Base-by-base conservation (phyloP, 1,284 basidiomycete species). In the Tylopilus sp. region DNA sequence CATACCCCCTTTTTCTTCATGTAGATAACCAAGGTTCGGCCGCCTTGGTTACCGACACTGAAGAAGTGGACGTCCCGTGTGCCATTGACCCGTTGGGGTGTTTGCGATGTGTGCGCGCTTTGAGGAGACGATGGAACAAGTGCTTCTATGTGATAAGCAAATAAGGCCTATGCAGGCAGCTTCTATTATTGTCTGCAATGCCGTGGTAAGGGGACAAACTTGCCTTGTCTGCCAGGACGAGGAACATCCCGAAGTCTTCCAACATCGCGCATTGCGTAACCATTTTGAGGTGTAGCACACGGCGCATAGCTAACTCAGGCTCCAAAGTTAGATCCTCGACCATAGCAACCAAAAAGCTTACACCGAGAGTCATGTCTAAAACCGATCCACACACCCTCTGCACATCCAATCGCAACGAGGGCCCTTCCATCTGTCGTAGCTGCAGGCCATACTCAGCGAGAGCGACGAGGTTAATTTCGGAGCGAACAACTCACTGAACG, bases 341-440 rank as follows among this genome's bases (percentile, higher is more conserved):
- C 7, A 36, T 11, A 42, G 24, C 8, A 33, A 28, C 12, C 18
- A 34, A 15, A 47, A 42, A 14, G 62, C 86, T 63, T 65, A 88
- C 87, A 94, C 65, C 77, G 73, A 0, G 93, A 85, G 64, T 95
- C 88, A 60, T 91, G 87, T 29, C 91, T 80, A 68, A 96, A 85
- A 0, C 94, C 95, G 57, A 98, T 95, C 91, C 93, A 98, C 2
- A 98, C 91, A 33, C 95, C 95, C 62, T 97, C 92, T 0, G 90
- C 85, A 67, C 94, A 96, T 18, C 94, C 94, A 57, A 97, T 85
- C 0, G 94, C 93, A 17, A 97, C 86, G 15, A 98, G 76, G 2
- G 81, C 80, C 38, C 91, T 81, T 5, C 88, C 84, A 65, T 97
- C 92, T 6, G 81, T 76, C 2, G 92, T 92, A 48, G 78, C 88